Evolutionary conservation across 176 grass and related monocot genomes (phyloP).

Genomic region (sorghum (Sorghum bicolor)): DNA sequence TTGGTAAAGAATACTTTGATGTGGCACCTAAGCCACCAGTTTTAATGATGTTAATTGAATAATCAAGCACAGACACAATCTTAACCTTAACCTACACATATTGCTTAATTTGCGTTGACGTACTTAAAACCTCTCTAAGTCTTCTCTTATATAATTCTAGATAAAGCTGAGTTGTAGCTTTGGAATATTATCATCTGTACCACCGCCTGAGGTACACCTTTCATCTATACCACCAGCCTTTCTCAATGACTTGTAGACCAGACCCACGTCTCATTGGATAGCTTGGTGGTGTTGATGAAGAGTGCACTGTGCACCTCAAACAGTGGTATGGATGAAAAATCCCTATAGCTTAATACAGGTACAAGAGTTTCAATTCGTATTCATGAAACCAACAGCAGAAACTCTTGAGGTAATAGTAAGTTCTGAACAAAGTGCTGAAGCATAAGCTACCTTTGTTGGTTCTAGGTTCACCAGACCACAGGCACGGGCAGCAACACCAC

Average conservation of each 20-base stretch:
- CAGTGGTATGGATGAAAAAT: neutral
- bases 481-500: slow-evolving; percentile 91
- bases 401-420: neutral
- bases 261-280: neutral
- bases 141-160: neutral
- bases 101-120: neutral
- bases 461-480: slow-evolving; percentile 99
- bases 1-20: neutral
- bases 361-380: neutral
- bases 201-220: neutral
- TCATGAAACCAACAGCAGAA: neutral
- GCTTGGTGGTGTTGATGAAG: neutral
- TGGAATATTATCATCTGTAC: neutral
- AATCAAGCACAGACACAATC: neutral
- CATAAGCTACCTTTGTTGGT: slow-evolving; percentile 64
- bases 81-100: neutral
- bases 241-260: neutral
- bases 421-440: neutral
- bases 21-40: neutral
- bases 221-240: neutral
- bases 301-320: neutral
- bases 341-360: neutral
- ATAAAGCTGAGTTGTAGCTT: neutral
- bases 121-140: neutral
- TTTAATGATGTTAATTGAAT: neutral